phyloP scores from a whole-genome alignment of 2,329 filamentous ascomycete genomes.

The Tolypocladium endophyticum region DNA sequence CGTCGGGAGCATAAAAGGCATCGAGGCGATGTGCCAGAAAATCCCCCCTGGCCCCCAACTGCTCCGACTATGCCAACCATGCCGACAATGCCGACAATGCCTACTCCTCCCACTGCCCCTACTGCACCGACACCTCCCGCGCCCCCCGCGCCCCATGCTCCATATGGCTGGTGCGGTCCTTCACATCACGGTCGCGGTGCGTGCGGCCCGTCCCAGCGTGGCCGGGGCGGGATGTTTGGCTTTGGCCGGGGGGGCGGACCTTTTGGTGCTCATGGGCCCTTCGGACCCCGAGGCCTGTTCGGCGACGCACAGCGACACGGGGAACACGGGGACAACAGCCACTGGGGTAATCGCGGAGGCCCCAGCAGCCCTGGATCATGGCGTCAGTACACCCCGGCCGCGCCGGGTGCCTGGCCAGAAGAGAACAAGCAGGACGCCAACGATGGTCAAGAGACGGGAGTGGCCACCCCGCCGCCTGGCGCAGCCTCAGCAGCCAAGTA shows the following conservation, averaged over 20 bases:
- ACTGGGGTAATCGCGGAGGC: not conserved
- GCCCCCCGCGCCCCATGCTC: not conserved
- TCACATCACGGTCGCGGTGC: not conserved
- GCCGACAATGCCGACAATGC: not conserved
- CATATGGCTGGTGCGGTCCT: not conserved
- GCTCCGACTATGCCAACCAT: slow-evolving; percentile 1
- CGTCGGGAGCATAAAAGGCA: slow-evolving; percentile 18
- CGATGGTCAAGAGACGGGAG: slow-evolving; percentile 2
- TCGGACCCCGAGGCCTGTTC: not conserved
- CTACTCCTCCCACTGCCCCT: not conserved
- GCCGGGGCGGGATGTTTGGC: not conserved
- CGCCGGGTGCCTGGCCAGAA: slow-evolving; percentile 24
- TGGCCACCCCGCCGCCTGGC: slow-evolving; percentile 8
- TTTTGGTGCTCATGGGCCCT: not conserved
- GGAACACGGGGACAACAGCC: not conserved
- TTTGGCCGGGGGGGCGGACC: not conserved
- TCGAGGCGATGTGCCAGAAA: slow-evolving; percentile 1
- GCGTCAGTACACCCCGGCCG: not conserved
- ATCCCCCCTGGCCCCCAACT: not conserved
- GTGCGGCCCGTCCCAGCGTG: not conserved
- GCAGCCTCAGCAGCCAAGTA: slow-evolving; percentile 24
- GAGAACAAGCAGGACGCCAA: slow-evolving; percentile 11
- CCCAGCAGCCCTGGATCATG: not conserved
- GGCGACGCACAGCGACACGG: too few species aligned
- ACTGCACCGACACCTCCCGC: not conserved